Conservation (phyloP, 805 yeast species). For the Saccharomyces eubayanus region DNA sequence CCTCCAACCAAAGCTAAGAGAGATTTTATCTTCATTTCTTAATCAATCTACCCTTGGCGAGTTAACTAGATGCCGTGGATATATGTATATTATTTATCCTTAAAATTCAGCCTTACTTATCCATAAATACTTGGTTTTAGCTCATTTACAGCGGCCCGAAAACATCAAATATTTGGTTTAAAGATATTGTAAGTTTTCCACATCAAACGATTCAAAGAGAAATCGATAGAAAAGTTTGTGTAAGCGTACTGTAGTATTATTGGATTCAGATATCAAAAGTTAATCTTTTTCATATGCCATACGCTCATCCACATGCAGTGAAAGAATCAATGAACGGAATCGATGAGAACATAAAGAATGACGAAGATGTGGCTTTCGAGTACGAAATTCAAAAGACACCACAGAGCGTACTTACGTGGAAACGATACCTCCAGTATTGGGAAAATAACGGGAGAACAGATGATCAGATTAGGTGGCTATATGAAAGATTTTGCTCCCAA, state of each 20-base stretch:
- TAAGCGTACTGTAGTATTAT: not conserved
- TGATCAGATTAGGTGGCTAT: constrained; percentile 19
- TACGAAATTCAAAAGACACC: constrained; percentile 36
- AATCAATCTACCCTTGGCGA: not conserved
- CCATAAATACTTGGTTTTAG: not conserved
- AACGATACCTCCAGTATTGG: constrained; percentile 31
- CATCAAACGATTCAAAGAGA: not conserved
- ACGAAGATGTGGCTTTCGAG: constrained; percentile 39
- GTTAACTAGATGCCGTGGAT: not conserved
- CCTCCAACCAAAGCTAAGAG: not conserved
- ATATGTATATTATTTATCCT: constrained; percentile 1
- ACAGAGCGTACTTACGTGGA: constrained; percentile 36
- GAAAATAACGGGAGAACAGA: constrained; percentile 5
- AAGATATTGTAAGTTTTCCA: not conserved
- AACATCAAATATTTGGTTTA: not conserved
- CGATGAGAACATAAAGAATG: constrained; percentile 12
- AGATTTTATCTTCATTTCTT: constrained; percentile 1
- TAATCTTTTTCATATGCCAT: not conserved
- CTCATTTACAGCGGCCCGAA: not conserved
- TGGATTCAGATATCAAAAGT: not conserved
- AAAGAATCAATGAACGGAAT: not conserved
- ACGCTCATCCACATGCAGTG: not conserved
- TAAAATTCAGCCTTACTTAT: constrained; percentile 3
- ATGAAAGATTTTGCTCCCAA: constrained; percentile 33
- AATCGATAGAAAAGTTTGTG: not conserved